phyloP scores from a whole-genome alignment of 805 yeast genomes.

The Saccharomycopsis olivae region DNA sequence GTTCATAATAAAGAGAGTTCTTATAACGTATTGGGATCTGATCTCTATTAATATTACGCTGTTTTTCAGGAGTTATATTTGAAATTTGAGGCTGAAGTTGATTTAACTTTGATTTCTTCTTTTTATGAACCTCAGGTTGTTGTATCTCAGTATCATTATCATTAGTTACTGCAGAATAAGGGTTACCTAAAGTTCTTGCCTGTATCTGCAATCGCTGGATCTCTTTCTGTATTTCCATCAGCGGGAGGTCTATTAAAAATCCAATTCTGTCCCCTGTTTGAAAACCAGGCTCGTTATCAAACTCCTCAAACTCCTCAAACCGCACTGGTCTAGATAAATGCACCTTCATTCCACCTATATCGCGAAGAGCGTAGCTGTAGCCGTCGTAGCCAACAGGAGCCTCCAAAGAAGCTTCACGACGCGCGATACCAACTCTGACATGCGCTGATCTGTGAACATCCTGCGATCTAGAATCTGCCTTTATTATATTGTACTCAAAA shows the following conservation, averaged over 20 bases:
- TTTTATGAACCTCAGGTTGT: constrained; percentile 9
- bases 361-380: constrained; percentile 86
- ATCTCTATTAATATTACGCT: constrained; percentile 66
- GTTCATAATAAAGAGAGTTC: constrained; percentile 70
- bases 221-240: constrained; percentile 31
- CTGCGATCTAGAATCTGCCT: constrained; percentile 24
- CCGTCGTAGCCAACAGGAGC: constrained; percentile 96
- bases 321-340: constrained; percentile 62
- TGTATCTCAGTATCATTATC: not conserved
- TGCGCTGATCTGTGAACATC: constrained; percentile 28
- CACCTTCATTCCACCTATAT: constrained; percentile 61
- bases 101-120: constrained; percentile 8
- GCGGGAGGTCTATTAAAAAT: constrained; percentile 60
- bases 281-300: constrained; percentile 33
- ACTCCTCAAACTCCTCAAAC: constrained; percentile 34
- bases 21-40: constrained; percentile 82
- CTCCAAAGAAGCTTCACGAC: constrained; percentile 82
- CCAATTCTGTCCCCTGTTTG: constrained; percentile 78
- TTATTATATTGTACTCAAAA: constrained; percentile 60
- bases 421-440: constrained; percentile 72
- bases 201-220: constrained; percentile 31
- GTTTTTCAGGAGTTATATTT: too few species aligned
- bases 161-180: constrained; percentile 16
- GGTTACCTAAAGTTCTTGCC: constrained; percentile 21
- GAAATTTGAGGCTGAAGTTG: constrained; percentile 9